Base-by-base conservation (phyloP, 495 filamentous ascomycete genomes). In the Amorphotheca resinae region DNA sequence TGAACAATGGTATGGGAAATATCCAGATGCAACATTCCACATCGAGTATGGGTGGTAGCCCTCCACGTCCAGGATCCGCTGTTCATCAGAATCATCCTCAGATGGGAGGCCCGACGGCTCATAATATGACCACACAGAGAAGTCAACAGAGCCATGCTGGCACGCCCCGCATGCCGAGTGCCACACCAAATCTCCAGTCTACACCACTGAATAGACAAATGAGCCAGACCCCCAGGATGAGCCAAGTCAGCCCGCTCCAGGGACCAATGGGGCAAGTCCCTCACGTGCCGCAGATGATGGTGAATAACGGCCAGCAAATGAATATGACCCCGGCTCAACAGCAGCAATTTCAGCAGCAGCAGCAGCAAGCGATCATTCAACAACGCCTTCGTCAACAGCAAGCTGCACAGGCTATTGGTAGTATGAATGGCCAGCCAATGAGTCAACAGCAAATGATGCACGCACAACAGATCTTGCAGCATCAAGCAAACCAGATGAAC, bases 121-220 rank as follows among this genome's bases (percentile, higher is more conserved):
- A 78, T 44, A 74, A 67, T 33, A 93, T 93, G 85, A 79, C 70
- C 8, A 69, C 80, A 17, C 79, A 84, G 26, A 67, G 74, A 43
- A 93, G 87, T 55, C 85, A 93, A 52, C 85, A 88, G 57, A 78
- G 81, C 46, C 74, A 79, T 42, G 79, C 83, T 26, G 80, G 80
- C 9, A 95, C 88, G 4, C 88, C 88, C 4, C 77, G 84, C 46
- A 80, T 93, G 69, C 70, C 74, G 8, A 81, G 79, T 44, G 73
- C 77, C 15, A 93, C 87, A 0, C 87, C 87, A 11, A 82, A 79
- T 44, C 79, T 89, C 69, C 80, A 82, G 48, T 76, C 69, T 39
- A 93, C 78, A 2, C 75, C 80, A 0, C 74, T 80, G 14, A 78
- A 78, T 57, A 76, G 79, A 45, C 74, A 77, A 25, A 73, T 74